Evolutionary conservation across 2,329 filamentous ascomycete genomes (phyloP), one percentile per base, ranked within the genome.

Genomic region (Sphaceloma murrayae): DNA sequence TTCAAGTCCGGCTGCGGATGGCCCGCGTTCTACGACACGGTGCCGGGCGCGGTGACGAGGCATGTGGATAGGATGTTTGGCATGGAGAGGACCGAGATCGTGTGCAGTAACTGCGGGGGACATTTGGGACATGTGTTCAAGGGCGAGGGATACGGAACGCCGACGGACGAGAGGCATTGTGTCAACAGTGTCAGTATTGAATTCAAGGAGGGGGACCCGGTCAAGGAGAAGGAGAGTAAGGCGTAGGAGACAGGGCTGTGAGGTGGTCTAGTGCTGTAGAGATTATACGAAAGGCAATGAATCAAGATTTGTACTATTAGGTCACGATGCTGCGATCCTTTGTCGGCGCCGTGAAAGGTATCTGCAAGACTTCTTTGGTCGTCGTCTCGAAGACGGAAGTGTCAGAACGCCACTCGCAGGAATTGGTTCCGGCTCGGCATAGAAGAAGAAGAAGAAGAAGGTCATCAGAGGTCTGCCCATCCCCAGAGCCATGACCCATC

Each of bases 1-100:
- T 98, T 98, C 74, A 85, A 85, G 64, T 93, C 85, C 13, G 86
- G 87, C 31, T 98, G 91, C 65, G 91, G 91, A 49, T 98, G 91
- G 91, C 91, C 91, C 0, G 91, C 91, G 9, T 98, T 96, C 67
- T 98, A 89, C 61, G 91, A 98, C 65, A 89, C 82, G 52, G 77
- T 98, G 42, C 89, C 91, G 0, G 88, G 87, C 2, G 89, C 89
- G 1, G 86, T 98, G 9, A 85, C 77, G 26, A 73, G 89, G 50
- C 82, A 89, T 57, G 77, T 78, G 51, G 91, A 98, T 63, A 68
- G 66, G 36, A 70, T 78, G 0, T 74, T 87, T 42, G 89, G 89
- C 34, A 94, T 94, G 85, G 61, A 72, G 58, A 73, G 91, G 53
- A 95, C 79, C 10, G 91, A 98, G 70, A 98, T 98, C 57, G 81